Evolutionary conservation across 371 early-diverging fungal genomes (phyloP).

Genomic region (Amoeboradix gromovi): DNA sequence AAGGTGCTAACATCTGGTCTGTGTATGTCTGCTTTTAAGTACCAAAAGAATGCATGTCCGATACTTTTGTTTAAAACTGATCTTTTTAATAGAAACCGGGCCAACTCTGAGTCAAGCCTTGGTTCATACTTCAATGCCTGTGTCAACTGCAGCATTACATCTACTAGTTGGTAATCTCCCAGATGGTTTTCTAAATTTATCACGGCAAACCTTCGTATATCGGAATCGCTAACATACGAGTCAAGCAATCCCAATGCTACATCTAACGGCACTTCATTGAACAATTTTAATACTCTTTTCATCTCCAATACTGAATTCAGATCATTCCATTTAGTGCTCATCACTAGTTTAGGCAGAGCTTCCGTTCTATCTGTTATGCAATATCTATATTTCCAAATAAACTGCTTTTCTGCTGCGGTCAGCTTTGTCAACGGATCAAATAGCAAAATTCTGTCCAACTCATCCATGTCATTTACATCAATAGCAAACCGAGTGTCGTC

Average conservation of each 20-base stretch:
- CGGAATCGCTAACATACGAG: conserved; percentile 2
- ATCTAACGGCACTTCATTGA: neutral
- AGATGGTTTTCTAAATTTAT: neutral
- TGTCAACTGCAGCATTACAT: conserved; percentile 5
- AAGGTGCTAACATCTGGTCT: neutral
- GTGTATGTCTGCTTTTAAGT: conserved; percentile 5
- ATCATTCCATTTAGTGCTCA: conserved; percentile 2
- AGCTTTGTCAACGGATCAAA: conserved; percentile 2
- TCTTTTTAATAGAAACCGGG: conserved; percentile 4
- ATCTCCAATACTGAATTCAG: conserved; percentile 3
- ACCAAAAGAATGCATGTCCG: conserved; percentile 5
- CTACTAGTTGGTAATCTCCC: conserved; percentile 1
- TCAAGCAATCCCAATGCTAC: conserved; percentile 4
- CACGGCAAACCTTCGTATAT: conserved; percentile 4
- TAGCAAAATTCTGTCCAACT: neutral
- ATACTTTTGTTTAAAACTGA: conserved; percentile 1
- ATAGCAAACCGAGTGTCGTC: neutral
- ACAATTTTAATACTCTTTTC: conserved; percentile 1
- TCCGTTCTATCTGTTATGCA: neutral
- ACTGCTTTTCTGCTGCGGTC: neutral
- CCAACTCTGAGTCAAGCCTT: conserved; percentile 2
- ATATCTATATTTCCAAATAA: conserved; percentile 3
- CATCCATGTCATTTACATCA: neutral
- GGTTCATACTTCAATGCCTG: conserved; percentile 6
- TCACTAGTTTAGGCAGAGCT: conserved; percentile 3